phyloP scores from a whole-genome alignment of 1,139 yeast genomes.

The Williopsis jadinii region DNA sequence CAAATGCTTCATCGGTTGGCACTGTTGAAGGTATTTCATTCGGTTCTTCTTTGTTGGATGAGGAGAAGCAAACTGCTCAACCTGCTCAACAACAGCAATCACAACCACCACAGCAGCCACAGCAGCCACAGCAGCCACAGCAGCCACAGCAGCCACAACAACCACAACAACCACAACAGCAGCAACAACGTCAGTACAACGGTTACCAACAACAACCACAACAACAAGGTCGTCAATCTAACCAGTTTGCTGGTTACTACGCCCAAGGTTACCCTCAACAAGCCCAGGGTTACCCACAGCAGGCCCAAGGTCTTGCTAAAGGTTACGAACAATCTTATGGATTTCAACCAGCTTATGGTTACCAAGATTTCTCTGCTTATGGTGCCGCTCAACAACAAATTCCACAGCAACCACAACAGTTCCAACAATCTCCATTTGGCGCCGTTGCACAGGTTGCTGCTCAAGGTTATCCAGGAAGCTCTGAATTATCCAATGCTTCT shows the following conservation, averaged over 20 bases:
- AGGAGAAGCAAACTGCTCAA: conserved; percentile 21
- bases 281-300: conserved; percentile 17
- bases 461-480: conserved; percentile 10
- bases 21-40: conserved; percentile 88
- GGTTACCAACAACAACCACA: conserved; percentile 14
- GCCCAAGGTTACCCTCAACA: conserved; percentile 17
- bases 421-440: conserved; percentile 21
- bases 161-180: background rate
- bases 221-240: conserved; percentile 7
- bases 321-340: conserved; percentile 21
- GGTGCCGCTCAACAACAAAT: conserved; percentile 9
- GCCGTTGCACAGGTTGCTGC: conserved; percentile 19
- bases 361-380: conserved; percentile 10
- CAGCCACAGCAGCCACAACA: background rate
- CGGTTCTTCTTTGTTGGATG: conserved; percentile 55
- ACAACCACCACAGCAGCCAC: conserved; percentile 14
- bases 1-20: conserved; percentile 56
- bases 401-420: conserved; percentile 17
- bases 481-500: conserved; percentile 20
- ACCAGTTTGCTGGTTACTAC: conserved; percentile 10
- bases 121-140: conserved; percentile 12
- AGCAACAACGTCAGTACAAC: conserved; percentile 4
- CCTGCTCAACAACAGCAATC: conserved; percentile 12
- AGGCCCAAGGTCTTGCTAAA: conserved; percentile 23
- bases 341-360: conserved; percentile 24